These are phyloP conservation scores for Artemisia tridentata DNA, from an alignment of 129 eudicot genomes.

Conservation along the genomic window DNA sequence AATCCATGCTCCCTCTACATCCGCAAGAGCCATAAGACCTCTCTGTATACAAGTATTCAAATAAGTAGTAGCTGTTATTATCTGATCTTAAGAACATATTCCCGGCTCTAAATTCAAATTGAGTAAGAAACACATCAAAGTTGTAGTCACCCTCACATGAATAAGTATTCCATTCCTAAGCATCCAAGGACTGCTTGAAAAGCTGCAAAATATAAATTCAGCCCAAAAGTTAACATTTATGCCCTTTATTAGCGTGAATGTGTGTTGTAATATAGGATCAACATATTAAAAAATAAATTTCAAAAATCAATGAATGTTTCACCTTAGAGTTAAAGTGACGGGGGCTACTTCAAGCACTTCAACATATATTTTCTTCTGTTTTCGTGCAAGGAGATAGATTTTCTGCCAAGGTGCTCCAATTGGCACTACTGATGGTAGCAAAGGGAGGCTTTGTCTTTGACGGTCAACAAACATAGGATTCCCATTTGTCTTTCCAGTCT, in stretches of 20 bases:
- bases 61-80: slow-evolving; percentile 11
- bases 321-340: slow-evolving; percentile 84
- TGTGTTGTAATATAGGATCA: not conserved
- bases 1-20: slow-evolving; percentile 90
- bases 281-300: slow-evolving; percentile 2
- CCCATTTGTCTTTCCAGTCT: slow-evolving; percentile 25
- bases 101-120: not conserved
- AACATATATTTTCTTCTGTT: slow-evolving; percentile 84
- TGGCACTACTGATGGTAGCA: slow-evolving; percentile 60
- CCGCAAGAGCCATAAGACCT: slow-evolving; percentile 97
- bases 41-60: slow-evolving; percentile 47
- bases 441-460: slow-evolving; percentile 26
- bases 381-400: slow-evolving; percentile 67
- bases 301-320: slow-evolving; percentile 9
- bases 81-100: not conserved
- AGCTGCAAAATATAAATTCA: slow-evolving; percentile 53
- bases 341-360: slow-evolving; percentile 84
- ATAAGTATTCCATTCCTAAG: slow-evolving; percentile 79
- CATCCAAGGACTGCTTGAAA: slow-evolving; percentile 98
- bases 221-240: not conserved
- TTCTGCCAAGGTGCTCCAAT: slow-evolving; percentile 99
- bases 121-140: slow-evolving; percentile 2
- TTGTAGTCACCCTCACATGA: slow-evolving; percentile 55
- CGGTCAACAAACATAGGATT: slow-evolving; percentile 30
- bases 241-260: not conserved